phyloP scores from a whole-genome alignment of 441 rosid species.

The Arabidopsis lyrata region DNA sequence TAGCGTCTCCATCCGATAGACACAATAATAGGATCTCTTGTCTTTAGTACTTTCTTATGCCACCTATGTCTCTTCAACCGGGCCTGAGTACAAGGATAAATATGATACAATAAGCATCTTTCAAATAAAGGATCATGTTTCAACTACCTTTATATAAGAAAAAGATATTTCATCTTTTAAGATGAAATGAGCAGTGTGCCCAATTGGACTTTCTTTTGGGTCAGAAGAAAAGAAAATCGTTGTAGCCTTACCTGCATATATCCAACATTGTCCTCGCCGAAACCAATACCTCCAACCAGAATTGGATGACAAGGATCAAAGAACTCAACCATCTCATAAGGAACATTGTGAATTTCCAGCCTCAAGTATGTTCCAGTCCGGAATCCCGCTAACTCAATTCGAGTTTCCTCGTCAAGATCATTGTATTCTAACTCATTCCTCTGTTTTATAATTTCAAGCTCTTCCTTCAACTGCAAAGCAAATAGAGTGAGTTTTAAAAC shows the following conservation, averaged over 20 bases:
- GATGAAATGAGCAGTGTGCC: slow-evolving; percentile 18
- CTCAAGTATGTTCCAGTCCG: slow-evolving; percentile 82
- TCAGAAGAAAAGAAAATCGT: slow-evolving; percentile 8
- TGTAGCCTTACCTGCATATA: slow-evolving; percentile 86
- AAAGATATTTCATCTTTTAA: slow-evolving; percentile 8
- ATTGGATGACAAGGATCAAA: slow-evolving; percentile 91
- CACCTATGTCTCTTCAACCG: slow-evolving; percentile 89
- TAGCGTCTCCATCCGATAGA: slow-evolving; percentile 97
- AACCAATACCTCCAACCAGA: slow-evolving; percentile 87
- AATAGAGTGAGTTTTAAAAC: slow-evolving; percentile 36
- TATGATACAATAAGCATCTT: slow-evolving; percentile 10
- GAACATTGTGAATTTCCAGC: slow-evolving; percentile 89
- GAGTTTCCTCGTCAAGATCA: slow-evolving; percentile 80
- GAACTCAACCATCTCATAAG: slow-evolving; percentile 91
- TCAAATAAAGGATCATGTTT: slow-evolving; percentile 2
- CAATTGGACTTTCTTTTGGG: slow-evolving; percentile 10
- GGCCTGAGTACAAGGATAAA: slow-evolving; percentile 51
- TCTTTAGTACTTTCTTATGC: slow-evolving; percentile 89
- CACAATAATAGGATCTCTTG: slow-evolving; percentile 89
- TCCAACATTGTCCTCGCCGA: slow-evolving; percentile 89
- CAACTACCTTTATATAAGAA: slow-evolving; percentile 6
- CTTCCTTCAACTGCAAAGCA: slow-evolving; percentile 81
- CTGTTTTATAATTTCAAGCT: slow-evolving; percentile 80
- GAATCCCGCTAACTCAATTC: slow-evolving; percentile 88
- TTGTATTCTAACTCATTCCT: slow-evolving; percentile 79